These are phyloP conservation scores for Rossbeevera mucosa DNA, from an alignment of 768 basidiomycete species.

Conservation along the genomic window DNA sequence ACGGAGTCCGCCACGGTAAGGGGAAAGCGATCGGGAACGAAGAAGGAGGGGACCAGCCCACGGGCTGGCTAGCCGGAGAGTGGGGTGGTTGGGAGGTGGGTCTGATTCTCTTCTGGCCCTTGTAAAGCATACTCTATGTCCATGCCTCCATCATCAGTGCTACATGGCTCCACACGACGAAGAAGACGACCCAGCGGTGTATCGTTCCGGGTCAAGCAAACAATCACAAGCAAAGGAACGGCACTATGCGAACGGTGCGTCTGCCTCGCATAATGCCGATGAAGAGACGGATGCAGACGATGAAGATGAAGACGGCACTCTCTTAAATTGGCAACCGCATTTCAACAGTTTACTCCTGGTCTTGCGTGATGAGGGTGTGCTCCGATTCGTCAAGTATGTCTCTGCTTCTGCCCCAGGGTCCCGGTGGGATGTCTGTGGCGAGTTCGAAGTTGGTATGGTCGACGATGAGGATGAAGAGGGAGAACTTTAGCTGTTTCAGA, in stretches of 20 bases:
- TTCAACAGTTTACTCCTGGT: constrained; percentile 90
- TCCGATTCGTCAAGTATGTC: constrained; percentile 95
- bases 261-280: constrained; percentile 9
- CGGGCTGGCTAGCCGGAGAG: constrained; percentile 66
- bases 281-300: constrained; percentile 28
- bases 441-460: constrained; percentile 86
- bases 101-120: not conserved
- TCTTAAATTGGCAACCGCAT: constrained; percentile 82
- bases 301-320: constrained; percentile 63
- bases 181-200: constrained; percentile 93
- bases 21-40: constrained; percentile 16
- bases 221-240: constrained; percentile 21
- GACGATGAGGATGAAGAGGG: constrained; percentile 46
- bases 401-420: constrained; percentile 85
- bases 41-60: constrained; percentile 27
- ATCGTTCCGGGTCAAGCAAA: constrained; percentile 58
- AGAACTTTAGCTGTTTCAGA: constrained; percentile 6
- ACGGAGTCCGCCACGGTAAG: constrained; percentile 20
- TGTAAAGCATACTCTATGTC: not conserved
- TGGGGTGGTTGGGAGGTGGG: constrained; percentile 95
- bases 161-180: constrained; percentile 95
- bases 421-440: constrained; percentile 89
- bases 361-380: constrained; percentile 85
- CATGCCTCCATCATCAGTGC: constrained; percentile 44
- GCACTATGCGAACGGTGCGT: constrained; percentile 11